Evolutionary conservation across 139 green algal species (phyloP).

Genomic region (Asterochloris erici): DNA sequence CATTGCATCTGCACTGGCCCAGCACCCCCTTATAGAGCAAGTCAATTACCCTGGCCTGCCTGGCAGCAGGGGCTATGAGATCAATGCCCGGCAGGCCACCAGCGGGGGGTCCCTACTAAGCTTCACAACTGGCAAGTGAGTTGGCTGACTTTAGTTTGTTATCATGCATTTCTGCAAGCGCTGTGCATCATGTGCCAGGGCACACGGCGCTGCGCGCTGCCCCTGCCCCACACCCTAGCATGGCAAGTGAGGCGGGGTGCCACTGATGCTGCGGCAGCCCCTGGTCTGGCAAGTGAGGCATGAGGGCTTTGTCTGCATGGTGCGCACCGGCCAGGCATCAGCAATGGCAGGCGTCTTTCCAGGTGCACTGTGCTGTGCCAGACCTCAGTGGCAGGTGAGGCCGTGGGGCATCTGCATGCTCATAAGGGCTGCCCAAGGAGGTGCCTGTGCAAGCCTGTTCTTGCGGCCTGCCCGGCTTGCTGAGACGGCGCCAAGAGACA

Average conservation of each 20-base stretch:
- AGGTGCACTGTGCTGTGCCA: too few species aligned
- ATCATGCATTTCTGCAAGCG: neutral
- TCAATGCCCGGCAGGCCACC: conserved; percentile 56
- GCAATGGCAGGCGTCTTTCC: too few species aligned
- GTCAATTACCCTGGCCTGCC: conserved; percentile 90
- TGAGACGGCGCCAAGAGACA: too few species aligned
- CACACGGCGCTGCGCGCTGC: neutral
- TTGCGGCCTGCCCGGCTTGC: too few species aligned
- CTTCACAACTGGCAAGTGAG: conserved; percentile 70
- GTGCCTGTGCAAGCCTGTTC: too few species aligned
- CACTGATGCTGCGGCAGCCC: too few species aligned
- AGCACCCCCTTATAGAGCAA: conserved; percentile 75
- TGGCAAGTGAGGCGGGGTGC: neutral
- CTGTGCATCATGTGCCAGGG: neutral
- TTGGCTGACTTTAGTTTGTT: neutral
- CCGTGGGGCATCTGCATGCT: too few species aligned
- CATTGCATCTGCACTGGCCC: conserved; percentile 77
- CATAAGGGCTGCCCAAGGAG: too few species aligned
- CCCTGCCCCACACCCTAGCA: neutral
- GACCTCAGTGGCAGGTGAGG: too few species aligned
- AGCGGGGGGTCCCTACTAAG: conserved; percentile 75
- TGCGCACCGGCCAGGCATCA: too few species aligned
- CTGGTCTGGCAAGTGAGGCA: too few species aligned
- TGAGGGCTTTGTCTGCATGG: too few species aligned
- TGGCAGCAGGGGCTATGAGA: conserved; percentile 41